These are phyloP conservation scores for Saccharomyces hybrid DNA, from an alignment of 1,139 yeast genomes.

Conservation along the genomic window DNA sequence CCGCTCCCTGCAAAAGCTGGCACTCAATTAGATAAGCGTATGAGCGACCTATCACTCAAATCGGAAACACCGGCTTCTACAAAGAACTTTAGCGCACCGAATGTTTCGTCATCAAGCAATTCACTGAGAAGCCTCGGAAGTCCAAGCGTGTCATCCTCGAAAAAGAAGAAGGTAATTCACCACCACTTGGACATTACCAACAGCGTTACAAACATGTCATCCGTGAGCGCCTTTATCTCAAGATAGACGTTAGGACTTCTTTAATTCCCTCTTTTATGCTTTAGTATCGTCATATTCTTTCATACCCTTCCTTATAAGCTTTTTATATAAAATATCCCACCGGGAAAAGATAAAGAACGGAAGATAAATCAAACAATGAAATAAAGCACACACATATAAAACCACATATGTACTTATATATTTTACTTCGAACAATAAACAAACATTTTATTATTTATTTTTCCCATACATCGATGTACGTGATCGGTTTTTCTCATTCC, in stretches of 20 bases:
- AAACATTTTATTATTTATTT: neutral
- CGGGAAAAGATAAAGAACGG: neutral
- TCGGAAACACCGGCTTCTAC: neutral
- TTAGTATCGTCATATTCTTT: neutral
- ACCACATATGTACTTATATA: neutral
- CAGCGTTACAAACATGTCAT: slow-evolving; percentile 3
- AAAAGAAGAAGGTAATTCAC: slow-evolving; percentile 2
- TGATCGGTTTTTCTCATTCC: neutral
- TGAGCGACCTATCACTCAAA: neutral
- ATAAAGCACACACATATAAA: neutral
- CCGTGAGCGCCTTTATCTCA: slow-evolving; percentile 3
- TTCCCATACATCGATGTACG: neutral
- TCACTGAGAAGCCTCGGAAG: neutral
- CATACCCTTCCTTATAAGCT: neutral
- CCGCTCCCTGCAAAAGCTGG: neutral
- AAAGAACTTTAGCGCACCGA: neutral
- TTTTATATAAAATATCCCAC: too few species aligned
- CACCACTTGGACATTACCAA: slow-evolving; percentile 5
- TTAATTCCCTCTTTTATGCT: neutral
- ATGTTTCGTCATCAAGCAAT: neutral
- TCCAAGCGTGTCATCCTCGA: slow-evolving; percentile 1
- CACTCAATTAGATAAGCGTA: neutral
- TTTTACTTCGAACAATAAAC: neutral
- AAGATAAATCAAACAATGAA: neutral
- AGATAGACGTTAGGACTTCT: neutral